These are phyloP conservation scores for Rhizopogon roseolus DNA, from an alignment of 768 basidiomycete species.

Conservation along the genomic window DNA sequence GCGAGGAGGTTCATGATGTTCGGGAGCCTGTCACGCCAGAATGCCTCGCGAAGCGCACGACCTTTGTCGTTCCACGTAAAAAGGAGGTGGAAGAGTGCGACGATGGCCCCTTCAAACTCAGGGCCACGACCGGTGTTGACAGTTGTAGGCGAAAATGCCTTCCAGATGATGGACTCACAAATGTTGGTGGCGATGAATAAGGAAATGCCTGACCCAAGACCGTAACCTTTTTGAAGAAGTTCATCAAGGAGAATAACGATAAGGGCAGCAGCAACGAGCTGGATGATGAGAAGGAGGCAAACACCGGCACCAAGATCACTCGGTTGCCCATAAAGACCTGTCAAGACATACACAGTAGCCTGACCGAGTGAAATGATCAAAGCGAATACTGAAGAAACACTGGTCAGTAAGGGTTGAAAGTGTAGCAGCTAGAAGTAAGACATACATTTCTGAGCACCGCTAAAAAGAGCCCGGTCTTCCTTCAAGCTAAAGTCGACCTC, in stretches of 20 bases:
- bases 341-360: conserved; percentile 94
- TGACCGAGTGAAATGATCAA: conserved; percentile 96
- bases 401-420: not conserved
- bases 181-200: conserved; percentile 99
- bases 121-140: conserved; percentile 97
- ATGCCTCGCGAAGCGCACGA: conserved; percentile 93
- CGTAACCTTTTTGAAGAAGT: conserved; percentile 98
- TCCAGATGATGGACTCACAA: conserved; percentile 99
- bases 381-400: conserved; percentile 71
- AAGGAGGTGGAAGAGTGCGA: conserved; percentile 93
- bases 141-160: conserved; percentile 97
- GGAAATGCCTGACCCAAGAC: conserved; percentile 96
- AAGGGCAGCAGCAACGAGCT: conserved; percentile 88
- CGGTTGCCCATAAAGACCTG: conserved; percentile 94
- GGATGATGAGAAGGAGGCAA: conserved; percentile 93
- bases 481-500: conserved; percentile 97
- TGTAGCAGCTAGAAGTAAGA: conserved; percentile 6
- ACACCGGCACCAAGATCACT: conserved; percentile 93
- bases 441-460: conserved; percentile 95
- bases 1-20: conserved; percentile 98
- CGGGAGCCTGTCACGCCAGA: conserved; percentile 95
- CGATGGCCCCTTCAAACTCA: conserved; percentile 96
- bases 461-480: conserved; percentile 94
- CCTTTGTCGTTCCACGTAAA: conserved; percentile 99
- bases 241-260: conserved; percentile 99